Base-by-base conservation (phyloP, 2,329 filamentous ascomycete species). In the Cordyceps militaris region DNA sequence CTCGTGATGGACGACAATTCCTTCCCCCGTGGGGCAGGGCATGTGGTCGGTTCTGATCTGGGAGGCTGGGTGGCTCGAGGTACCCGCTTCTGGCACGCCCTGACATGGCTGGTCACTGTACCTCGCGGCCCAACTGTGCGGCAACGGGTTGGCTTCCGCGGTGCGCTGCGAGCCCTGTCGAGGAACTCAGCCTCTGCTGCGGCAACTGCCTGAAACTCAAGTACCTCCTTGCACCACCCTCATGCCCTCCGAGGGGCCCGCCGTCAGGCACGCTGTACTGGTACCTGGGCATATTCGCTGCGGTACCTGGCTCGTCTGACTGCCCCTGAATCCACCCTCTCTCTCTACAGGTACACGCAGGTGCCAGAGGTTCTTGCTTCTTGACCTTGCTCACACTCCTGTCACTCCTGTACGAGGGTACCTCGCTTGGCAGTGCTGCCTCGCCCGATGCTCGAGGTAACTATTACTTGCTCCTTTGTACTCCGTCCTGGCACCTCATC, bases 61-160 rank as follows among this genome's bases (percentile, higher is more conserved):
- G n/a, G n/a, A n/a, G n/a, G 13, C 21, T 8, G 49, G 47, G 10
- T 23, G 23, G 48, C 21, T 53, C 50, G 26, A 34, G 52, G 42
- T 55, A 55, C 52, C 52, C 55, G 55, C 55, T 34, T 42, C 11
- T 56, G 43, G 34, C 32, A 43, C 34, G 47, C 36, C 46, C 28
- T 23, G 46, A 38, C 26, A 50, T 50, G 46, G n/a, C 38, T 43
- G 36, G 55, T 57, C 46, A 43, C 55, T 57, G 46, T 57, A 57
- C 55, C 55, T 57, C 26, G 55, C 46, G 46, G 55, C 55, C 55
- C 55, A 57, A 57, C 46, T 44, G 19, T 44, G 46, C 38, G 28
- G 46, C 46, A 19, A 43, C 43, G 55, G 55, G 36, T 50, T n/a
- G n/a, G 55, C 55, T 57, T 57, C 55, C 55, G 55, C 55, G 55